phyloP scores from a whole-genome alignment of 179 eudicot genomes.

The Heliamphora pulchella region DNA sequence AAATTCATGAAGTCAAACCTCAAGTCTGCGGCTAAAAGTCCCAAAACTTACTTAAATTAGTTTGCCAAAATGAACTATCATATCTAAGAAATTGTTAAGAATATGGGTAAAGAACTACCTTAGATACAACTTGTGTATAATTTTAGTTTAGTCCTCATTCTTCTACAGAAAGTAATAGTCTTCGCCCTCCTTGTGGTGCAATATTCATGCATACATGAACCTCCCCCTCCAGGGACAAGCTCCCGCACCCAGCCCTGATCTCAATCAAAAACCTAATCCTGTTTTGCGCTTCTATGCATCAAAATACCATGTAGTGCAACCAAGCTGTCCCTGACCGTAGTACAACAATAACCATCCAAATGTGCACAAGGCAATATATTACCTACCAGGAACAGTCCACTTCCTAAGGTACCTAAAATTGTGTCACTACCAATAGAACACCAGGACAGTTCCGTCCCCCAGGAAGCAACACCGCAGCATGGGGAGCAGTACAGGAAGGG shows the following conservation, averaged over 20 bases:
- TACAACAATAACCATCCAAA: neutral
- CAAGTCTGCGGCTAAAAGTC: neutral
- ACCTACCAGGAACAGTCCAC: neutral
- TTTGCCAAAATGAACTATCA: neutral
- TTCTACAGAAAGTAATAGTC: neutral
- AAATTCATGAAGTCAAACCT: neutral
- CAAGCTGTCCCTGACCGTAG: neutral
- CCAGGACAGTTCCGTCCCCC: neutral
- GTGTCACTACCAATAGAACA: neutral
- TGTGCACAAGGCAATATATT: neutral
- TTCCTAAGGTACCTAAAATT: neutral
- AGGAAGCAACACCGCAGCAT: neutral
- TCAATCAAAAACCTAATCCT: neutral
- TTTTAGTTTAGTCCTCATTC: neutral
- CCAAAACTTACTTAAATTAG: neutral
- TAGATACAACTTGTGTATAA: neutral
- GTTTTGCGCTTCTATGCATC: neutral
- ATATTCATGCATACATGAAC: neutral
- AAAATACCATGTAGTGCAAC: neutral
- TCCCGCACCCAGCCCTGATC: too few species aligned
- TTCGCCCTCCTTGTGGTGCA: neutral
- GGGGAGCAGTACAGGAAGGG: neutral
- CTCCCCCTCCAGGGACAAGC: neutral
- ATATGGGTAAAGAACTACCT: neutral
- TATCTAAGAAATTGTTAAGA: neutral